Evolutionary conservation across 2,329 filamentous ascomycete genomes (phyloP), one percentile per base, ranked within the genome.

Genomic region (Chaetomium sp.): DNA sequence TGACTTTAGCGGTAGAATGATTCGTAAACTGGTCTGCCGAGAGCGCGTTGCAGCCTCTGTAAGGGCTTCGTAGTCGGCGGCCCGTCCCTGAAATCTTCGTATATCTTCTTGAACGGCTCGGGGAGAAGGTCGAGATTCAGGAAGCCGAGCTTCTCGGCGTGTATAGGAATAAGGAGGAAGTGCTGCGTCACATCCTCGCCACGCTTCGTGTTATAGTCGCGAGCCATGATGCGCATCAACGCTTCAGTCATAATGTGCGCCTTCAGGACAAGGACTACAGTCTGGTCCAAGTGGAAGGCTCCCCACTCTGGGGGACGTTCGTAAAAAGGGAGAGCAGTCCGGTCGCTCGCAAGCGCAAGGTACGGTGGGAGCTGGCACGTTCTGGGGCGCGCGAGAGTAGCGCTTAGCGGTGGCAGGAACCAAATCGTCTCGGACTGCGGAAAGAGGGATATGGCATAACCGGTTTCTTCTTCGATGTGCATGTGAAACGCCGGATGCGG

Each of bases 161-260:
- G 36, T 27, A 27, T 27, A 27, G 19, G 19, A 3, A 27, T 27
- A 3, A 27, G 3, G 19, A 3, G 19, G 3, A 35, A 9, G 3
- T 2, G 4, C 4, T 42, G 42, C 9, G 32, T 32, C 9, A 37
- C 6, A 37, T 10, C 12, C 27, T 12, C 27, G 3, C 8, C 32
- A 27, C 2, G 19, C 19, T 27, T 27, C 19, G 19, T 27, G 2
- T 27, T 27, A 14, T 33, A 1, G 36, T 49, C 27, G 48, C 37
- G 37, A 33, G 38, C 49, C 32, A 36, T 43, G 12, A 51, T 51
- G 32, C 49, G 49, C 49, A 51, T 43, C 38, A 51, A 42, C 12
- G 49, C 49, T n/a, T 51, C 49, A 12, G 38, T 43, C 38, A 51
- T 9, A 33, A 35, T 51, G 38, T 51, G 49, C 32, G n/a, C 38